phyloP scores from a whole-genome alignment of 1,284 basidiomycete species.

The Xanthoconium separans region DNA sequence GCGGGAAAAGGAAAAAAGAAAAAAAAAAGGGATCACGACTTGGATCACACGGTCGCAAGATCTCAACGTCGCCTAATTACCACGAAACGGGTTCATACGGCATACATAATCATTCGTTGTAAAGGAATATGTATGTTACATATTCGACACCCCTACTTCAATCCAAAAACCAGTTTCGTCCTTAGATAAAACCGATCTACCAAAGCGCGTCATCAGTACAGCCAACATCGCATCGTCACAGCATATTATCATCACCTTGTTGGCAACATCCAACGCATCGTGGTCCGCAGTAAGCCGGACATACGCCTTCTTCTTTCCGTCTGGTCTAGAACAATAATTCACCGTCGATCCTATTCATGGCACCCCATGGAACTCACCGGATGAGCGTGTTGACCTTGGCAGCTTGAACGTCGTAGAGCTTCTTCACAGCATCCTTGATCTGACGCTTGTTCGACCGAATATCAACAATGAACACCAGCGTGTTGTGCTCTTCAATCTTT shows the following conservation, averaged over 20 bases:
- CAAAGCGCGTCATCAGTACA: conserved; percentile 3
- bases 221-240: not conserved
- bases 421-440: conserved; percentile 99
- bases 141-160: too few species aligned
- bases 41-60: too few species aligned
- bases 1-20: too few species aligned
- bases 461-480: conserved; percentile 97
- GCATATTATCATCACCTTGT: conserved; percentile 69
- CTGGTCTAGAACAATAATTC: conserved; percentile 64
- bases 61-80: too few species aligned
- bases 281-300: conserved; percentile 94
- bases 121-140: too few species aligned
- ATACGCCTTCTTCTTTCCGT: conserved; percentile 99
- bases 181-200: conserved; percentile 82
- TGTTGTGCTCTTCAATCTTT: conserved; percentile 99
- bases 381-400: conserved; percentile 98
- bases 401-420: conserved; percentile 96
- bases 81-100: too few species aligned
- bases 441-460: conserved; percentile 95
- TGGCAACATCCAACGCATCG: conserved; percentile 97
- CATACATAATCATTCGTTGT: too few species aligned
- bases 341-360: not conserved
- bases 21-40: too few species aligned
- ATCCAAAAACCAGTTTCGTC: too few species aligned
- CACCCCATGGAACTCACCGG: conserved; percentile 54